Conservation (phyloP, 768 basidiomycete species). For the Polyporus arcularius region DNA sequence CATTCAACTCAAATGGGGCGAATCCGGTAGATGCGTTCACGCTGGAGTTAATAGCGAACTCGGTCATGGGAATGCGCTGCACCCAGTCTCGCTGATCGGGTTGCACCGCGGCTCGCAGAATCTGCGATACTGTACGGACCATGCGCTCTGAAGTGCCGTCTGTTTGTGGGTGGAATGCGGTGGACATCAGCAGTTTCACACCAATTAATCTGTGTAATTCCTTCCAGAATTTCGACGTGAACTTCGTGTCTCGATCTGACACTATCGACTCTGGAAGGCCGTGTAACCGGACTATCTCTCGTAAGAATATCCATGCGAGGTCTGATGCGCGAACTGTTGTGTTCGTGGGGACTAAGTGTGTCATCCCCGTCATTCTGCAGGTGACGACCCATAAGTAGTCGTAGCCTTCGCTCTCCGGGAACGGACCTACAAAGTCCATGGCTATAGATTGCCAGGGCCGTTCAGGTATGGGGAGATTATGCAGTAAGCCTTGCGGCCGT, state of each 20-base stretch:
- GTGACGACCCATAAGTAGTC: conserved; percentile 32
- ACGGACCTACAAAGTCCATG: conserved; percentile 42
- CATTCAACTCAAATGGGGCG: conserved; percentile 34
- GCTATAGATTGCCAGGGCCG: conserved; percentile 40
- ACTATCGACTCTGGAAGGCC: conserved; percentile 28
- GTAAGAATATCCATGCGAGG: conserved; percentile 17
- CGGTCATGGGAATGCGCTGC: conserved; percentile 30
- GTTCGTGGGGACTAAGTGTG: conserved; percentile 17
- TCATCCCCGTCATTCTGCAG: conserved; percentile 19
- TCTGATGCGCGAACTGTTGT: conserved; percentile 16
- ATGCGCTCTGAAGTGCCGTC: conserved; percentile 26
- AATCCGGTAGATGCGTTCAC: conserved; percentile 34
- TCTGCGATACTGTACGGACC: conserved; percentile 16
- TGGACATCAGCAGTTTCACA: conserved; percentile 27
- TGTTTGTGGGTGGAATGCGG: conserved; percentile 35
- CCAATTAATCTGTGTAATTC: conserved; percentile 22
- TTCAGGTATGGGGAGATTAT: conserved; percentile 30
- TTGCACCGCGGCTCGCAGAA: conserved; percentile 3
- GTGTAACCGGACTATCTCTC: conserved; percentile 23
- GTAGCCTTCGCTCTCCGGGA: conserved; percentile 29
- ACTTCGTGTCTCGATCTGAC: conserved; percentile 34
- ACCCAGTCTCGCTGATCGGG: conserved; percentile 34
- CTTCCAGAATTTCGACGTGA: conserved; percentile 39
- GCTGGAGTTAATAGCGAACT: conserved; percentile 42
- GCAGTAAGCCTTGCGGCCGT: conserved; percentile 31